These are phyloP conservation scores for Aspergillus heteromorphus DNA, from an alignment of 495 filamentous ascomycete genomes.

Conservation along the genomic window DNA sequence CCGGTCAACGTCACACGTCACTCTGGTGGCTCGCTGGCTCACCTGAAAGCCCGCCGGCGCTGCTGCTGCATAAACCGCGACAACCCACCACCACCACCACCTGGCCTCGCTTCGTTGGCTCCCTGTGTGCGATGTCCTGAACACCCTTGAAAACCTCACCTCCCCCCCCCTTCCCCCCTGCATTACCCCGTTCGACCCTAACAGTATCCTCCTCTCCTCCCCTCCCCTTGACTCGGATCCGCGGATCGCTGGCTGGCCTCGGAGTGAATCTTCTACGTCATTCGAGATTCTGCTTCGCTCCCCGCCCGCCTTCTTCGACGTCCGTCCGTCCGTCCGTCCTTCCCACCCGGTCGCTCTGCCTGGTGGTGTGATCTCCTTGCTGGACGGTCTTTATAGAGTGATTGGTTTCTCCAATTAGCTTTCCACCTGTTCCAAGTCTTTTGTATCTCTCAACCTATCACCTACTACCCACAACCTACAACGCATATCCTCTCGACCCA, in stretches of 20 bases:
- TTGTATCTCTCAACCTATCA: not conserved
- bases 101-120: not conserved
- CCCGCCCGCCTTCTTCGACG: slow-evolving; percentile 3
- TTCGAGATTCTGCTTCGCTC: slow-evolving; percentile 27
- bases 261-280: slow-evolving; percentile 35
- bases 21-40: slow-evolving; percentile 11
- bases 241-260: slow-evolving; percentile 2
- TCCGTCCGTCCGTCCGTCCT: too few species aligned
- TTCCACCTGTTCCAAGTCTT: not conserved
- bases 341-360: too few species aligned
- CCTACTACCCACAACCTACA: too few species aligned
- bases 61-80: not conserved
- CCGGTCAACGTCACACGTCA: slow-evolving; percentile 34
- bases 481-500: not conserved
- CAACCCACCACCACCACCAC: not conserved
- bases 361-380: slow-evolving; percentile 6
- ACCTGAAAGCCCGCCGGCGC: slow-evolving; percentile 10
- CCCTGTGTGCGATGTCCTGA: not conserved
- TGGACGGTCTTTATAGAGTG: slow-evolving; percentile 1
- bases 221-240: too few species aligned
- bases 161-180: not conserved
- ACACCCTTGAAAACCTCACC: too few species aligned
- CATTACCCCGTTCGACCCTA: not conserved
- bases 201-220: not conserved
- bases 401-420: slow-evolving; percentile 4